Base-by-base conservation (phyloP, 2,329 filamentous ascomycete genomes). In the Venturiaceae sp. region DNA sequence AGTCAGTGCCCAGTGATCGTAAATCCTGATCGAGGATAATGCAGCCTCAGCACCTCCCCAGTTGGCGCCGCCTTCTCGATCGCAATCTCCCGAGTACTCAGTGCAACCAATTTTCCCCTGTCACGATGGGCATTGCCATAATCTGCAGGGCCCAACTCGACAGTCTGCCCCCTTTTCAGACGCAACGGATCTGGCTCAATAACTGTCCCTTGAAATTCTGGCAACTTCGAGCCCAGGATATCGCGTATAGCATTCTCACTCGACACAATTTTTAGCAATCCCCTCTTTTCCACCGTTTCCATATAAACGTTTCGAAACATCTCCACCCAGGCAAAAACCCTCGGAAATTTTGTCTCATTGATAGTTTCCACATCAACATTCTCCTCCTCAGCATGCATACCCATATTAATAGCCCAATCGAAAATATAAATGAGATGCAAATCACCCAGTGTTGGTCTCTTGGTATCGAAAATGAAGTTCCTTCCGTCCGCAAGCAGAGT, bases 261-360 rank as follows among this genome's bases (percentile, higher is more conserved):
- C 9, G 23, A 21, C 19, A 54, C 8, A 32, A 33, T 54, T 8
- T 30, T 3, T 19, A 26, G 23, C 9, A 11, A 33, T 8, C 52
- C 52, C 19, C 6, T 33, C 32, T 30, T 11, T 26, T 54, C 28
- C 5, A 32, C 9, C 11, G 32, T 5, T 11, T 36, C 32, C 19
- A 13, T 16, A 13, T 32, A 28, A 13, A 30, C 26, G 9, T 28
- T 26, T 19, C 32, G 50, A 19, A 39, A 46, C 34, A 34, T 28
- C 21, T 60, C 58, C 14, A 60, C 36, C 60, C 60, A 61, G 7
- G 47, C 36, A 33, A 56, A 54, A 19, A 61, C 52, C 16, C 44
- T 37, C 2, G 60, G 60, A 44, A 53, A 60, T 14, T 60, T 53
- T 3, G 37, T 21, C 28, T 54, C 33, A 36, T 54, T 54, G 11